These are phyloP conservation scores for Russula vinacea DNA, from an alignment of 768 basidiomycete genomes.

Conservation along the genomic window DNA sequence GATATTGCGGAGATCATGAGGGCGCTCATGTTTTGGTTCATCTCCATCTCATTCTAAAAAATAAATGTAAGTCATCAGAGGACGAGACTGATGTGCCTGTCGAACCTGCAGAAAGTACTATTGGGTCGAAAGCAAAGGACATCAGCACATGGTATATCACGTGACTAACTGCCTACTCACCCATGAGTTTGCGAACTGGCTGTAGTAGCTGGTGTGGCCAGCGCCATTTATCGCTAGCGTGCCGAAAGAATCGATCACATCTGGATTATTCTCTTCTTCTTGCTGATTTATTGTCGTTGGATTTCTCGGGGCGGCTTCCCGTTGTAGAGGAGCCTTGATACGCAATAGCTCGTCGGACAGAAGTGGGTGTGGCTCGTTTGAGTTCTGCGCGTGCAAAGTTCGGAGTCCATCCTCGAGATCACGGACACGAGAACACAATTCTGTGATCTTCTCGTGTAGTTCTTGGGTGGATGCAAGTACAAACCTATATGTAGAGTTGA, in stretches of 20 bases:
- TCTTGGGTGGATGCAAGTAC: slow-evolving; percentile 79
- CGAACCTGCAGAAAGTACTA: slow-evolving; percentile 75
- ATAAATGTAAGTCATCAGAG: slow-evolving; percentile 17
- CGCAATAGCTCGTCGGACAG: slow-evolving; percentile 68
- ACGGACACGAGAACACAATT: slow-evolving; percentile 68
- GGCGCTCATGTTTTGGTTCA: slow-evolving; percentile 49
- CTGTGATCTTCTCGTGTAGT: slow-evolving; percentile 76
- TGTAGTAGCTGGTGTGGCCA: slow-evolving; percentile 73
- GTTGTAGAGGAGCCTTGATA: slow-evolving; percentile 72
- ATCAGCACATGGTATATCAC: slow-evolving; percentile 21
- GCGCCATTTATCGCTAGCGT: slow-evolving; percentile 70
- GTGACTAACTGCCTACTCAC: slow-evolving; percentile 42
- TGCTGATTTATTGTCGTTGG: slow-evolving; percentile 41
- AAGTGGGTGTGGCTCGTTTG: slow-evolving; percentile 61
- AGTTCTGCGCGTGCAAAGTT: slow-evolving; percentile 53
- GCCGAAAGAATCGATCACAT: slow-evolving; percentile 77
- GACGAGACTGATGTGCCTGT: slow-evolving; percentile 15
- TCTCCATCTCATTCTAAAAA: slow-evolving; percentile 61
- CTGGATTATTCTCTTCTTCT: slow-evolving; percentile 63
- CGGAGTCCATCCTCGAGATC: slow-evolving; percentile 73
- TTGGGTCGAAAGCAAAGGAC: slow-evolving; percentile 18
- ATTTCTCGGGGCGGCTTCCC: slow-evolving; percentile 43
- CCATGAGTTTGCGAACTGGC: slow-evolving; percentile 74
- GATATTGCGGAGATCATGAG: slow-evolving; percentile 50
- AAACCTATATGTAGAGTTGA: slow-evolving; percentile 47